These are phyloP conservation scores for Metarhizium anisopliae DNA, from an alignment of 2,329 filamentous ascomycete species.

Conservation along the genomic window DNA sequence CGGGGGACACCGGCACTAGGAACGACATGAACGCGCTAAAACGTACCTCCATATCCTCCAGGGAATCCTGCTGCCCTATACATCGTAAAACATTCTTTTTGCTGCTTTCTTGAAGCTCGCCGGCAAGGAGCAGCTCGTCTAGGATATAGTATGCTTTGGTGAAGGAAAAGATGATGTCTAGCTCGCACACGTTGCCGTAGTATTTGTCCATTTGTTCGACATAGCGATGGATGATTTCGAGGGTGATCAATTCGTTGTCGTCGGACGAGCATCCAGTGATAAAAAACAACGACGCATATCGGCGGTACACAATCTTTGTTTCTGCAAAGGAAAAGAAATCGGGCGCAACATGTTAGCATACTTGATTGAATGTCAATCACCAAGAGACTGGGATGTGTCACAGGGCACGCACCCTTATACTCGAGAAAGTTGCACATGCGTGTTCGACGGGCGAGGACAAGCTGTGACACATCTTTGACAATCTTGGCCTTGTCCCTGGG, in stretches of 20 bases:
- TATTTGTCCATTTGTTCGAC: constrained; percentile 99
- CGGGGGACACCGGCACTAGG: constrained; percentile 3
- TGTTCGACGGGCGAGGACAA: constrained; percentile 88
- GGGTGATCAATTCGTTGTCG: constrained; percentile 95
- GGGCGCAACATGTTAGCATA: constrained; percentile 1
- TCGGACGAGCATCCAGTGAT: constrained; percentile 95
- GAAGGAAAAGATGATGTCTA: constrained; percentile 99
- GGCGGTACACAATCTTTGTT: constrained; percentile 96
- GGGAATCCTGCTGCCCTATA: constrained; percentile 92
- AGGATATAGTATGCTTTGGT: constrained; percentile 99
- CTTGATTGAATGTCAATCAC: not conserved
- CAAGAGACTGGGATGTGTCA: not conserved
- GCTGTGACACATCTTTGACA: constrained; percentile 97
- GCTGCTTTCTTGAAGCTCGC: constrained; percentile 96
- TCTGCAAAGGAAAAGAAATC: constrained; percentile 42
- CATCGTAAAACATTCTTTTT: constrained; percentile 98
- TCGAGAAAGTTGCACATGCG: constrained; percentile 99
- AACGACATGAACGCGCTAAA: constrained; percentile 8
- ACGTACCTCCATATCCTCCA: constrained; percentile 99
- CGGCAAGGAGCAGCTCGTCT: constrained; percentile 88
- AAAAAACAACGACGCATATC: constrained; percentile 98
- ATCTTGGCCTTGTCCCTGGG: constrained; percentile 99
- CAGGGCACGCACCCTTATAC: constrained; percentile 69
- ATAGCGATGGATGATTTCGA: constrained; percentile 98
- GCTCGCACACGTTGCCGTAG: constrained; percentile 98